These are phyloP conservation scores for Calvatia gigantea DNA, from an alignment of 768 basidiomycete species.

Conservation along the genomic window DNA sequence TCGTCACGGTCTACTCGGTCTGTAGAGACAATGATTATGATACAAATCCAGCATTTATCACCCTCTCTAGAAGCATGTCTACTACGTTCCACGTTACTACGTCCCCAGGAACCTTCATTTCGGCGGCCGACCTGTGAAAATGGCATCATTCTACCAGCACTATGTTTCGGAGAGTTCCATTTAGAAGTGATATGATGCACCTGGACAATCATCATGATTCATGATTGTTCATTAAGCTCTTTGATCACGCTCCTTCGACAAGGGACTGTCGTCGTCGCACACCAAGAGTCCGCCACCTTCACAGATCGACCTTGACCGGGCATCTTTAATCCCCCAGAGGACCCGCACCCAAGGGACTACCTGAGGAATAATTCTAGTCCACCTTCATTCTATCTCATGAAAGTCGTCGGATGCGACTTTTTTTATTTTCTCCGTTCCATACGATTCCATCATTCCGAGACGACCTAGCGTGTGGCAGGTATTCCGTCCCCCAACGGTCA, in stretches of 20 bases:
- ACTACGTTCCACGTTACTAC: background rate
- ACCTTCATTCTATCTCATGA: no score
- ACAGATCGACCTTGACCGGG: no score
- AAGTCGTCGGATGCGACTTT: no score
- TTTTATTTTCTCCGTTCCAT: background rate
- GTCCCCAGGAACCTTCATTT: background rate
- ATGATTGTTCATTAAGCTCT: background rate
- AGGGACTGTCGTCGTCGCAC: background rate
- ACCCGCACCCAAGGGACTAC: no score
- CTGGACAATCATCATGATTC: background rate
- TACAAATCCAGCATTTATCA: background rate
- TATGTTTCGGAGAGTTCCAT: conserved; percentile 6
- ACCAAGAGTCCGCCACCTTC: no score
- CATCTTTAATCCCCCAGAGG: no score
- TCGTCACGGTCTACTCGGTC: background rate
- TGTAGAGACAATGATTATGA: background rate
- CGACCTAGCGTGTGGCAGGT: background rate
- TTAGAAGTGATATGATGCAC: background rate
- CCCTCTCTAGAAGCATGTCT: background rate
- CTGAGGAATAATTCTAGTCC: no score
- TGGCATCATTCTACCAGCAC: background rate
- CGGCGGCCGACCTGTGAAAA: conserved; percentile 4
- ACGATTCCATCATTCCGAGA: conserved; percentile 4
- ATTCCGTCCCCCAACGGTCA: background rate
- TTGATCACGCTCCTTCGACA: conserved; percentile 3